These are phyloP conservation scores for Irpex sp. DNA, from an alignment of 1,284 basidiomycete species.

Conservation along the genomic window DNA sequence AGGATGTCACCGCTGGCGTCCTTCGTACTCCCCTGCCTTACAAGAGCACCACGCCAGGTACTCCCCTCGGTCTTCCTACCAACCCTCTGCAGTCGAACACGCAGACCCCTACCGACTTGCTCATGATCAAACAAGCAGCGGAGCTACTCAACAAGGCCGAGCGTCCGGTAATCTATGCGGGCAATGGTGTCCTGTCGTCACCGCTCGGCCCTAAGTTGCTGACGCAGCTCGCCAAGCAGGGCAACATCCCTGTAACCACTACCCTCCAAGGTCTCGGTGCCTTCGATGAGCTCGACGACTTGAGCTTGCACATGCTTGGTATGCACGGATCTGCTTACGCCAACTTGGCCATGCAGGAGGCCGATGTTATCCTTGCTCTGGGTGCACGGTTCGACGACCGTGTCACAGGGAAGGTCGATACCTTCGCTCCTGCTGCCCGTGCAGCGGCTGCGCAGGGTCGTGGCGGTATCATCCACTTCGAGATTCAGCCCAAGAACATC, in stretches of 20 bases:
- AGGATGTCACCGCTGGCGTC: conserved; percentile 95
- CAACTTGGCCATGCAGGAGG: conserved; percentile 96
- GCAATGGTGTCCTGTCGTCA: conserved; percentile 86
- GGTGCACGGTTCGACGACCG: conserved; percentile 98
- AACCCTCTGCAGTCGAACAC: conserved; percentile 60
- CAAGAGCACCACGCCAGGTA: conserved; percentile 86
- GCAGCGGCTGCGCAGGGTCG: conserved; percentile 84
- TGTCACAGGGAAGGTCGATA: conserved; percentile 89
- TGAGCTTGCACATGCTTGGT: conserved; percentile 95
- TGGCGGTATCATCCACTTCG: conserved; percentile 98
- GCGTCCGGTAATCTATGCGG: conserved; percentile 92
- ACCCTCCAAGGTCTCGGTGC: conserved; percentile 95
- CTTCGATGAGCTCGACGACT: conserved; percentile 89
- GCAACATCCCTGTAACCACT: conserved; percentile 96
- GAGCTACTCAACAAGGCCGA: conserved; percentile 90
- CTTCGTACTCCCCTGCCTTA: conserved; percentile 84
- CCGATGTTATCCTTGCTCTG: conserved; percentile 96
- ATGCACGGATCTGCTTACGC: conserved; percentile 99
- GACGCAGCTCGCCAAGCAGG: conserved; percentile 75
- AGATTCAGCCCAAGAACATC: conserved; percentile 98
- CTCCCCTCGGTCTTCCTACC: conserved; percentile 72
- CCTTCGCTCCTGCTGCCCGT: conserved; percentile 88
- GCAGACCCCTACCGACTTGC: conserved; percentile 56
- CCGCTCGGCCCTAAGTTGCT: conserved; percentile 84
- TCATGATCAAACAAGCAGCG: conserved; percentile 80